A percentile compares a stretch with the other conserved stretches of the same genome.
Conservation (phyloP, 1,139 yeast genomes). For the Yueomyces sp. region DNA sequence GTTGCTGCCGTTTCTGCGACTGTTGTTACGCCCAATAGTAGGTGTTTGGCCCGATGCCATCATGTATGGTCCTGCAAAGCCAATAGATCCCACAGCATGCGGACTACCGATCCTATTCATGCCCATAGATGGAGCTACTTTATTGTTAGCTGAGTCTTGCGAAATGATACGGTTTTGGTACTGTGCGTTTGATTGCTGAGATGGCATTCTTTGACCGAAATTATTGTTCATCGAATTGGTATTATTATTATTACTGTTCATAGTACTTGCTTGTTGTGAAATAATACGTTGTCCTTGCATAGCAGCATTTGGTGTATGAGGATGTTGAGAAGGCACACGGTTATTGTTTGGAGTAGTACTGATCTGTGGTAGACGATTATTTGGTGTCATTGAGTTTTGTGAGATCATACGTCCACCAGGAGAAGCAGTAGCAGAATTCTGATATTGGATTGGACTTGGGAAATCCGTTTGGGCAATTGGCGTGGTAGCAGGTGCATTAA, state of each 20-base stretch:
- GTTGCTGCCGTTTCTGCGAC: slow-evolving; percentile 3
- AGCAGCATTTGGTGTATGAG: neutral
- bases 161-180: neutral
- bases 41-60: slow-evolving; percentile 47
- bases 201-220: neutral
- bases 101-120: slow-evolving; percentile 21
- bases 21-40: slow-evolving; percentile 14
- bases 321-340: neutral
- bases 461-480: neutral
- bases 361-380: neutral
- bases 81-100: slow-evolving; percentile 34
- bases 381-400: neutral
- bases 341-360: neutral
- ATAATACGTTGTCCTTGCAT: neutral
- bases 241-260: too few relatives aligned
- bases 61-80: slow-evolving; percentile 50
- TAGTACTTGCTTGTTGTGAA: neutral
- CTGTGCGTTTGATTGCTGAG: neutral
- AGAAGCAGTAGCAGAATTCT: neutral
- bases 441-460: neutral
- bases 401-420: neutral
- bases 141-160: neutral
- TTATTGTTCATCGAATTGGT: neutral
- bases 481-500: neutral
- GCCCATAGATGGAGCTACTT: too few relatives aligned